Base-by-base conservation (phyloP, 176 grass and related monocot species). In the Saccharum spontaneum region DNA sequence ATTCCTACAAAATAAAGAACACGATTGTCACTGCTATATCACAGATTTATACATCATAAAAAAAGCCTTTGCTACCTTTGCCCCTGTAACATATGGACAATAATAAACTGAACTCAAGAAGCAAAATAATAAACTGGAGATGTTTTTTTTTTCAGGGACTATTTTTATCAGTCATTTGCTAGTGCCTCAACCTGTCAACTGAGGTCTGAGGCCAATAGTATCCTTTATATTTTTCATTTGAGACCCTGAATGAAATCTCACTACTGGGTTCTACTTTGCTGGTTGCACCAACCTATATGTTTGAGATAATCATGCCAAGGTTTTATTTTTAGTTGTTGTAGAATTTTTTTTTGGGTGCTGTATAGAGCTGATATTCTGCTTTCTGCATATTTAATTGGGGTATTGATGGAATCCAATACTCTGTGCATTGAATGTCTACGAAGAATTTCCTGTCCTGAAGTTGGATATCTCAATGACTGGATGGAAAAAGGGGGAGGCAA, bases 371-470 rank as follows among this genome's bases (percentile, higher is more conserved):
- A 23, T n/a, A 23, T n/a, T 78, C 8, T 44, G 23, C 83, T 12
- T 72, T 30, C 67, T 79, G 33, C n/a, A 12, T 54, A 37, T 20
- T 31, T 31, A 54, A 41, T 52, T 81, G 39, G 36, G 34, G 31
- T 28, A 40, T 41, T 57, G 14, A 81, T 70, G 54, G 44, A 33
- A 26, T 6, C 26, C 16, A 41, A 46, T 71, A 8, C 70, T 30
- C 28, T 50, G 7, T 67, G 69, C 33, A 37, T 78, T 72, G 48
- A 46, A 43, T 37, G 41, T 73, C 4, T 76, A 59, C 34, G 45
- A 41, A 81, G 61, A 87, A 67, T 75, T 34, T 20, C 49, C 12
- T 31, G 4, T 36, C 67, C 31, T 72, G 33, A 83, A 52, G 40
- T 6, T 49, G 2, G 14, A 18, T 44, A 9, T 73, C 48, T 67